Evolutionary conservation across 164 flowering plant species (phyloP), one percentile per base, ranked within the genome.

Genomic region (Vitis labrusca): DNA sequence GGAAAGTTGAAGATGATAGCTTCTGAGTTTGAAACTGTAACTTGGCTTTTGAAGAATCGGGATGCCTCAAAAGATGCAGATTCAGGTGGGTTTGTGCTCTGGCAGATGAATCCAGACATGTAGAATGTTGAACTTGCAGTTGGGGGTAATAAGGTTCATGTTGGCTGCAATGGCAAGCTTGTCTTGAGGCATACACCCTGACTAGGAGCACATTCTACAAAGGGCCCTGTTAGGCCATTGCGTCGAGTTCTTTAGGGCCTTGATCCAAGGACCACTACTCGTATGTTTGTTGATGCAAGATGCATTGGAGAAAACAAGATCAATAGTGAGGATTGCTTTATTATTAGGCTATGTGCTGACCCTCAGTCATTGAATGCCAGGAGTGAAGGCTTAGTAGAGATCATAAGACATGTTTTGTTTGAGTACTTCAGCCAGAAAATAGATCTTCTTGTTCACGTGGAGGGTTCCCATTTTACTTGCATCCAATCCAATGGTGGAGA

Each of bases 201-300:
- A 7, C 7, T 5, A 4, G 87, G 89, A 17, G 82, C 88, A 2
- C 90, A 86, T 72, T 66, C 90, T 19, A 86, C 89, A 1, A 85
- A 85, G 74, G 92, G 90, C 10, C 90, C 90, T 54, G 88, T 83
- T 59, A 74, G 92, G 57, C 88, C 92, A 9, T 65, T 88, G 16
- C 87, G 89, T 8, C 84, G 92, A 15, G 89, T 90, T 13, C 90
- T 88, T 74, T 88, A 89, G 91, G 94, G 94, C 19, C 90, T 89
- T 63, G 94, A 89, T 81, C 94, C 94, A 1, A 82, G 86, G 59
- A 83, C 86, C 13, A 89, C 90, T 3, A 91, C 90, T 5, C 78
- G 82, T 68, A 81, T 89, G 85, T 89, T 89, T 71, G 85, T 86
- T 2, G 70, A 83, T 76, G 84, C 94, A 0, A 79, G 66, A 59